A percentile compares a stretch with the other conserved stretches of the same genome.
Conservation (phyloP, 805 yeast genomes). For the Candida maesae region DNA sequence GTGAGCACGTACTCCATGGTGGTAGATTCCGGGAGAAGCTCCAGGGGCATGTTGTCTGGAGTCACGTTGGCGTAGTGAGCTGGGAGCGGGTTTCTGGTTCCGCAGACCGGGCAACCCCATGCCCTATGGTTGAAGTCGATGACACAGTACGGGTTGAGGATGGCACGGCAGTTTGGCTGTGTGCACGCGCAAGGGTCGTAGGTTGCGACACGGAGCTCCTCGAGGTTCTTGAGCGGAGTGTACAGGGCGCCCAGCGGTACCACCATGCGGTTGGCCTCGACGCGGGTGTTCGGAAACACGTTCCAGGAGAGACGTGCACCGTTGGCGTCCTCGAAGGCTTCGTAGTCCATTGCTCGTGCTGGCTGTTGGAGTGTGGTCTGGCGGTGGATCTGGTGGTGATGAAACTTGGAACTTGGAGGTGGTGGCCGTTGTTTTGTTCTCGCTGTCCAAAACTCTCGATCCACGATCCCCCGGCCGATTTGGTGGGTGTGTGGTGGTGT, state of each 20-base stretch:
- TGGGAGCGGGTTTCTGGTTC: constrained; percentile 74
- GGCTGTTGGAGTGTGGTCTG: constrained; percentile 1
- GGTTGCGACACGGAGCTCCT: constrained; percentile 70
- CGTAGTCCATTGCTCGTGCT: constrained; percentile 40
- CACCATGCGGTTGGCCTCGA: constrained; percentile 86
- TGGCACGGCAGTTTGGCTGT: constrained; percentile 71
- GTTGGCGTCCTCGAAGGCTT: constrained; percentile 63
- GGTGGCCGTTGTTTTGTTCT: constrained; percentile 4
- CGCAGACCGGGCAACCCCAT: constrained; percentile 88
- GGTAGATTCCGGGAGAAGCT: constrained; percentile 61
- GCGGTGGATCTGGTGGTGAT: too few species aligned
- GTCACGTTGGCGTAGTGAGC: constrained; percentile 74
- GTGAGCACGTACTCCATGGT: constrained; percentile 83
- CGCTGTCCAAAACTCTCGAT: constrained; percentile 5
- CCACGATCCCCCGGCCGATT: too few species aligned
- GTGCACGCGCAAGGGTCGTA: constrained; percentile 87
- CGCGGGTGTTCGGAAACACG: constrained; percentile 82
- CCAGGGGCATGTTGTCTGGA: constrained; percentile 76
- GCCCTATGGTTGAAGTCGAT: constrained; percentile 69
- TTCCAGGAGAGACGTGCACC: constrained; percentile 80
- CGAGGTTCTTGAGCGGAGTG: constrained; percentile 85
- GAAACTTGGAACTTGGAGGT: too few species aligned
- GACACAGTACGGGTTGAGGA: constrained; percentile 82
- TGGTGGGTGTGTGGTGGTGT: neutral
- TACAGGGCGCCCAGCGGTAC: constrained; percentile 93